These are phyloP conservation scores for Pythium brachiatum DNA, from an alignment of 352 stramenopile species.

Conservation along the genomic window DNA sequence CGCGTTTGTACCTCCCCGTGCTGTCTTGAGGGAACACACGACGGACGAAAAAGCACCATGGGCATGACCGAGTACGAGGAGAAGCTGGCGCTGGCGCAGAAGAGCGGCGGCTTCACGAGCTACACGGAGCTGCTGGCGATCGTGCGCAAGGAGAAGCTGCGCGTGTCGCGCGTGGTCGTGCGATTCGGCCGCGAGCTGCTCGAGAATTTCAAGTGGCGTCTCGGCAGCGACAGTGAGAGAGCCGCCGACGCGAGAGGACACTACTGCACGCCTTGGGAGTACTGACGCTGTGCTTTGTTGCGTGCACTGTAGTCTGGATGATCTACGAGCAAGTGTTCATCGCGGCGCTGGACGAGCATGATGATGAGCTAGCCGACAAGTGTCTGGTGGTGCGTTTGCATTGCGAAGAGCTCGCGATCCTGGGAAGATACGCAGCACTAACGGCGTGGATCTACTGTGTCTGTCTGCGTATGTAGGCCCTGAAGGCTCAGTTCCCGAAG, in stretches of 20 bases:
- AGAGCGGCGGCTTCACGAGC: slow-evolving; percentile 25
- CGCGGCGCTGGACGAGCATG: slow-evolving; percentile 36
- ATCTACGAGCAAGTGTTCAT: slow-evolving; percentile 44
- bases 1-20: not conserved
- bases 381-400: slow-evolving; percentile 17
- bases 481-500: slow-evolving; percentile 39
- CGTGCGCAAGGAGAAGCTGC: slow-evolving; percentile 41
- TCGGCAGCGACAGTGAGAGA: slow-evolving; percentile 28
- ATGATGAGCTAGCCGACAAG: slow-evolving; percentile 30
- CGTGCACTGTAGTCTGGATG: slow-evolving; percentile 30
- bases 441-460: not conserved
- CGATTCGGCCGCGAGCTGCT: slow-evolving; percentile 33
- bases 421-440: not conserved
- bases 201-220: slow-evolving; percentile 34
- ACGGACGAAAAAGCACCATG: slow-evolving; percentile 14
- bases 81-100: slow-evolving; percentile 29
- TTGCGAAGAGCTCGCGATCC: not conserved
- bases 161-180: slow-evolving; percentile 29
- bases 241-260: not conserved
- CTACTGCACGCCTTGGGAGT: too few species aligned
- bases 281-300: not conserved
- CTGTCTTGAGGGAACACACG: not conserved
- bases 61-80: slow-evolving; percentile 32
- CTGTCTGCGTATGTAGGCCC: slow-evolving; percentile 11
- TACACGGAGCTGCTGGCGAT: slow-evolving; percentile 34